These are phyloP conservation scores for Amorphotheca resinae DNA, from an alignment of 495 filamentous ascomycete species.

Conservation along the genomic window DNA sequence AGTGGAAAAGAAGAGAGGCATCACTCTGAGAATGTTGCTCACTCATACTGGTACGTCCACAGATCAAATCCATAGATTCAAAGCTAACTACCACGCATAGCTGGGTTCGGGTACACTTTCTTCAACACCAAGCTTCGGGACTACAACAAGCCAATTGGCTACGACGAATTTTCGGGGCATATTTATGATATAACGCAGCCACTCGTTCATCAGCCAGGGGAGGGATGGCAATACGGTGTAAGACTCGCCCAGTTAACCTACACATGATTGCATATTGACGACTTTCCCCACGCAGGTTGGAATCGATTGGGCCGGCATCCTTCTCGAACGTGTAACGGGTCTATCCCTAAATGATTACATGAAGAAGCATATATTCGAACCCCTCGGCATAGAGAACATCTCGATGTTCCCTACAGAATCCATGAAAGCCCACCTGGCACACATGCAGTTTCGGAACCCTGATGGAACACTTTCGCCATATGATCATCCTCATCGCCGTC, in stretches of 20 bases:
- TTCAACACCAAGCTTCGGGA: slow-evolving; percentile 39
- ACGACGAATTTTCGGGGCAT: slow-evolving; percentile 41
- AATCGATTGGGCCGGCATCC: slow-evolving; percentile 47
- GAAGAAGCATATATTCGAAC: slow-evolving; percentile 39
- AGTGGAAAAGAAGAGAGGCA: background rate
- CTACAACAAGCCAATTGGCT: slow-evolving; percentile 33
- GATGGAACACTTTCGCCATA: slow-evolving; percentile 27
- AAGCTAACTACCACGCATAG: too few species aligned
- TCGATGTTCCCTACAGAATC: slow-evolving; percentile 35
- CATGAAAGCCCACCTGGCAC: slow-evolving; percentile 35
- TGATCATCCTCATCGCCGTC: slow-evolving; percentile 34
- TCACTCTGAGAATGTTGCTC: slow-evolving; percentile 41
- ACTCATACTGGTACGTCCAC: slow-evolving; percentile 50
- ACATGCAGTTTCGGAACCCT: slow-evolving; percentile 31
- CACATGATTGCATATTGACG: background rate
- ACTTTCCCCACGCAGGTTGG: slow-evolving; percentile 5
- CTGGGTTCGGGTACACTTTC: slow-evolving; percentile 40
- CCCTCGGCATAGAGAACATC: slow-evolving; percentile 35
- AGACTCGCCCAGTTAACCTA: slow-evolving; percentile 8
- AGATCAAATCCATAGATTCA: too few species aligned
- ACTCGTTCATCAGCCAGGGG: slow-evolving; percentile 45
- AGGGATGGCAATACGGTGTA: slow-evolving; percentile 46
- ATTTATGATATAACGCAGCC: slow-evolving; percentile 33
- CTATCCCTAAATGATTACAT: slow-evolving; percentile 43
- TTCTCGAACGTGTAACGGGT: slow-evolving; percentile 38